Evolutionary conservation across 2,329 filamentous ascomycete species (phyloP).

Genomic region (Xylariaceae sp.): DNA sequence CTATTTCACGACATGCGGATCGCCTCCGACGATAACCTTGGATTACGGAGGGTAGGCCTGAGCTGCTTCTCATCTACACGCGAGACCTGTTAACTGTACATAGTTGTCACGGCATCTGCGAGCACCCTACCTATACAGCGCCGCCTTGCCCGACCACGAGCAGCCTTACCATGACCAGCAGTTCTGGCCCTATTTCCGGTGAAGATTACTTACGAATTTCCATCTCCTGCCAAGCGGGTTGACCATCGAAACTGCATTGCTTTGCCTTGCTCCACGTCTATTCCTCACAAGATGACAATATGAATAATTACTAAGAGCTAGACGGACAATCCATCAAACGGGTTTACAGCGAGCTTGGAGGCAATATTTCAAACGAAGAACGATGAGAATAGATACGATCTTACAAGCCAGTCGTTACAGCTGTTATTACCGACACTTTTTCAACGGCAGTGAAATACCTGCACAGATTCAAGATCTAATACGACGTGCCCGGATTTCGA

Average conservation of each 20-base stretch:
- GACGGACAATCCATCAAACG: too few species aligned
- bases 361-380: too few species aligned
- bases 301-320: too few species aligned
- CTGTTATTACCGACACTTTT: too few species aligned
- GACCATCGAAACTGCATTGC: neutral
- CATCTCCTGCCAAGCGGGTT: neutral
- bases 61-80: too few species aligned
- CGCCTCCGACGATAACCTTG: constrained; percentile 22
- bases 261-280: too few species aligned
- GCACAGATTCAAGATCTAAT: neutral
- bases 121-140: constrained; percentile 11
- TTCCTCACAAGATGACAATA: too few species aligned
- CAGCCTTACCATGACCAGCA: neutral
- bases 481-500: neutral
- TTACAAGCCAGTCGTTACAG: too few species aligned
- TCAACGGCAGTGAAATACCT: too few species aligned
- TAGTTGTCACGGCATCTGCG: constrained; percentile 16
- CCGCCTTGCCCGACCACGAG: constrained; percentile 13
- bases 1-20: constrained; percentile 23
- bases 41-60: constrained; percentile 18
- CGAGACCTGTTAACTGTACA: neutral
- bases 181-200: neutral
- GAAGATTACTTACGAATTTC: neutral
- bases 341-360: too few species aligned
- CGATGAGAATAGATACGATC: too few species aligned